These are phyloP conservation scores for Leucogyrophana mollusca DNA, from an alignment of 768 basidiomycete species.

Conservation along the genomic window DNA sequence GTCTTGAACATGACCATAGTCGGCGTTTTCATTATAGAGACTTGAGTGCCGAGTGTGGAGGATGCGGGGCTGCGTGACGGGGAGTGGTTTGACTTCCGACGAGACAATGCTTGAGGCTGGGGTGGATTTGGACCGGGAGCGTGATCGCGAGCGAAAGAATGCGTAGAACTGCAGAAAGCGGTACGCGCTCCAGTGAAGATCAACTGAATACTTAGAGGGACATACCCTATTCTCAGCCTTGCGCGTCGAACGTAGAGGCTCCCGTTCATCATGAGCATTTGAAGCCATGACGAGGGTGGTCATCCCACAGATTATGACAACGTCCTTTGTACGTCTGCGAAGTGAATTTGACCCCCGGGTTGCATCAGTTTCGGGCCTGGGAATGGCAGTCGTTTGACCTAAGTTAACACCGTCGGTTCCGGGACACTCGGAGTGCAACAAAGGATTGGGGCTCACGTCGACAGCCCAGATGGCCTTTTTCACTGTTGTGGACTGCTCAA, in stretches of 20 bases:
- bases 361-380: conserved; percentile 1
- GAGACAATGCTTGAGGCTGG: conserved; percentile 7
- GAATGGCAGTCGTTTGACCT: conserved; percentile 4
- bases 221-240: conserved; percentile 49
- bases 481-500: conserved; percentile 23
- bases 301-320: conserved; percentile 5
- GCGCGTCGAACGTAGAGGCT: conserved; percentile 2
- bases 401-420: background rate
- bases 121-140: conserved; percentile 23
- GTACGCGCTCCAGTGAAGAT: background rate
- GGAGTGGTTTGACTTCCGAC: conserved; percentile 15
- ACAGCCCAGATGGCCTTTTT: too few relatives aligned
- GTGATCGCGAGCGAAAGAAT: conserved; percentile 65
- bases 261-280: conserved; percentile 5
- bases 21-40: conserved; percentile 3
- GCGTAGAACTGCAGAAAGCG: conserved; percentile 48
- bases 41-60: conserved; percentile 15
- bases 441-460: too few relatives aligned
- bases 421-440: too few relatives aligned
- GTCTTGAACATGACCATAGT: conserved; percentile 6
- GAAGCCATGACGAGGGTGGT: conserved; percentile 3
- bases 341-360: conserved; percentile 3
- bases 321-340: conserved; percentile 7
- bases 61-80: conserved; percentile 2
- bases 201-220: conserved; percentile 2